A percentile compares a stretch with the other conserved stretches of the same genome.
Evolutionary conservation across 257 asterid genomes (phyloP).

Genomic region (Solanum clarkiae): DNA sequence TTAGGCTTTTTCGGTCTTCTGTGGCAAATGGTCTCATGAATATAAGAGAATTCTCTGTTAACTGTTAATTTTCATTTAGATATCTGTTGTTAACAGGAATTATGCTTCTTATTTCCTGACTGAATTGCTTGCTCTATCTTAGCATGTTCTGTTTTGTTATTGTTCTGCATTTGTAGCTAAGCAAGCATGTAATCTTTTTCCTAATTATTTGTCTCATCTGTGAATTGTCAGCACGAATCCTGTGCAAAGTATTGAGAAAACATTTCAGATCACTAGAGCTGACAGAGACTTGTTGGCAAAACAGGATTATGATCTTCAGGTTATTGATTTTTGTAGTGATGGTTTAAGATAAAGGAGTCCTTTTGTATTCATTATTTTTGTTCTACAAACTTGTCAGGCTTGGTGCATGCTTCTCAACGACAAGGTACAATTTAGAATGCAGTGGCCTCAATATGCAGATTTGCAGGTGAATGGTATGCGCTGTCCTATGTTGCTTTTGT

Average conservation of each 20-base stretch:
- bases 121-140: neutral
- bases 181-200: neutral
- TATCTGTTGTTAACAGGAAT: neutral
- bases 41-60: neutral
- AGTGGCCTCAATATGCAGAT: slow-evolving; percentile 93
- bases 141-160: neutral
- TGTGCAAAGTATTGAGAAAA: slow-evolving; percentile 69
- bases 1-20: neutral
- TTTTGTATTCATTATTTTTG: neutral
- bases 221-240: slow-evolving; percentile 57
- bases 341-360: neutral
- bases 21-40: neutral
- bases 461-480: slow-evolving; percentile 85
- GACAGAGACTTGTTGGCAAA: slow-evolving; percentile 73
- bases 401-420: slow-evolving; percentile 97
- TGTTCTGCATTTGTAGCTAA: neutral
- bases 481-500: neutral
- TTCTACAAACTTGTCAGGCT: slow-evolving; percentile 34
- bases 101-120: neutral
- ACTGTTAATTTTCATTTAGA: neutral
- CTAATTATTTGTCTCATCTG: neutral
- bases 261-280: slow-evolving; percentile 75
- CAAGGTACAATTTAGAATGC: slow-evolving; percentile 91
- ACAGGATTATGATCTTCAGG: slow-evolving; percentile 91
- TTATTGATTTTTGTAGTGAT: slow-evolving; percentile 19